Conservation (phyloP, 2,329 filamentous ascomycete genomes). For the Akanthomyces lecanii region DNA sequence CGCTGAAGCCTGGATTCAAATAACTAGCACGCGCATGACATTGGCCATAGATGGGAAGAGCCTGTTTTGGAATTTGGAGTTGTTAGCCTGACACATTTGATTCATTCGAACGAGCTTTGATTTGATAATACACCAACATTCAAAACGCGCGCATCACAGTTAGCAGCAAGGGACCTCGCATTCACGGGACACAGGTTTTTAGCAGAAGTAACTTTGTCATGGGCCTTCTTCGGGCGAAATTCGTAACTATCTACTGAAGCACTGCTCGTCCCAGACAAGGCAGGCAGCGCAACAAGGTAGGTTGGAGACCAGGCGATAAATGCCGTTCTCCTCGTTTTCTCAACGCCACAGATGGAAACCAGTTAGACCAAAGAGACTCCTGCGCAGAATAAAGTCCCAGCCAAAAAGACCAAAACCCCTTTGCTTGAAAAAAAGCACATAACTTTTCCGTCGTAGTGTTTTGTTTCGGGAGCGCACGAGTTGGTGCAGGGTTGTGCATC, state of each 20-base stretch:
- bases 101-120: constrained; percentile 1
- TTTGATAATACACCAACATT: background rate
- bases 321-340: constrained; percentile 72
- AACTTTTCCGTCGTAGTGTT: background rate
- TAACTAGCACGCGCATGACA: constrained; percentile 15
- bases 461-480: constrained; percentile 9
- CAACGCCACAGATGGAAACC: constrained; percentile 58
- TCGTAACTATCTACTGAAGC: constrained; percentile 38
- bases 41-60: background rate
- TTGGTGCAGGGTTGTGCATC: constrained; percentile 1
- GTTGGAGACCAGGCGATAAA: constrained; percentile 59
- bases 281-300: constrained; percentile 44
- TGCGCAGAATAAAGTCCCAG: constrained; percentile 23
- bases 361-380: constrained; percentile 37
- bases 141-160: constrained; percentile 15
- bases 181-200: constrained; percentile 20
- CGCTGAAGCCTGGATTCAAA: constrained; percentile 36
- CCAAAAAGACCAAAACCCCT: constrained; percentile 6
- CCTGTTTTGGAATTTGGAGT: background rate
- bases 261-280: constrained; percentile 25
- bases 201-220: constrained; percentile 35
- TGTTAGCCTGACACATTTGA: background rate
- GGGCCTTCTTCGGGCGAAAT: constrained; percentile 41
- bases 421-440: background rate
- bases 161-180: constrained; percentile 13